These are phyloP conservation scores for Saccharomycopsis sp. DNA, from an alignment of 805 yeast species.

Conservation along the genomic window DNA sequence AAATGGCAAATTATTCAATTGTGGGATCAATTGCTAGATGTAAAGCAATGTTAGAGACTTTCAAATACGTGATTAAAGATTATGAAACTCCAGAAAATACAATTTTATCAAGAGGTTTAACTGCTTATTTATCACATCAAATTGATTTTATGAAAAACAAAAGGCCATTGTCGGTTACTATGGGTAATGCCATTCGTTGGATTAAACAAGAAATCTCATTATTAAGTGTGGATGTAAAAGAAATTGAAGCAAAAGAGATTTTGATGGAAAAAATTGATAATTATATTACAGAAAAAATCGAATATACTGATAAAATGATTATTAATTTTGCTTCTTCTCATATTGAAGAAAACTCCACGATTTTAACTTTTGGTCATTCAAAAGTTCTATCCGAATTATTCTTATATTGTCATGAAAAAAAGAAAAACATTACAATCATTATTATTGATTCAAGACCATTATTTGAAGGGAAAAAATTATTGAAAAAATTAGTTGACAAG, in stretches of 20 bases:
- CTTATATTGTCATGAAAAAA: slow-evolving; percentile 51
- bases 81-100: slow-evolving; percentile 81
- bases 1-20: slow-evolving; percentile 71
- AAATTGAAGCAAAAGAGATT: slow-evolving; percentile 53
- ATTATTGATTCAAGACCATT: slow-evolving; percentile 91
- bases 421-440: slow-evolving; percentile 63
- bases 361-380: slow-evolving; percentile 83
- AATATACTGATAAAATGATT: slow-evolving; percentile 73
- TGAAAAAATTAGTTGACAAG: slow-evolving; percentile 46
- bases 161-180: slow-evolving; percentile 81
- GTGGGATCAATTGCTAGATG: slow-evolving; percentile 89
- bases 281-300: slow-evolving; percentile 77
- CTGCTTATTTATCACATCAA: slow-evolving; percentile 81
- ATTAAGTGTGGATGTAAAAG: slow-evolving; percentile 63
- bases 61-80: slow-evolving; percentile 67
- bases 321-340: slow-evolving; percentile 71
- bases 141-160: slow-evolving; percentile 87
- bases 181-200: slow-evolving; percentile 99
- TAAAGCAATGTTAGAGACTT: slow-evolving; percentile 73
- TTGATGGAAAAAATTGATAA: slow-evolving; percentile 63
- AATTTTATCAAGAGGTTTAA: slow-evolving; percentile 77
- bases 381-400: slow-evolving; percentile 71
- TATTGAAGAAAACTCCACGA: slow-evolving; percentile 64
- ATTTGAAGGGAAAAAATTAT: slow-evolving; percentile 81
- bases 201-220: slow-evolving; percentile 85